Percentiles rank a stretch among this genome's conserved stretches.
phyloP scores from a whole-genome alignment of 2,329 filamentous ascomycete genomes.

The Colletotrichum australisinense region DNA sequence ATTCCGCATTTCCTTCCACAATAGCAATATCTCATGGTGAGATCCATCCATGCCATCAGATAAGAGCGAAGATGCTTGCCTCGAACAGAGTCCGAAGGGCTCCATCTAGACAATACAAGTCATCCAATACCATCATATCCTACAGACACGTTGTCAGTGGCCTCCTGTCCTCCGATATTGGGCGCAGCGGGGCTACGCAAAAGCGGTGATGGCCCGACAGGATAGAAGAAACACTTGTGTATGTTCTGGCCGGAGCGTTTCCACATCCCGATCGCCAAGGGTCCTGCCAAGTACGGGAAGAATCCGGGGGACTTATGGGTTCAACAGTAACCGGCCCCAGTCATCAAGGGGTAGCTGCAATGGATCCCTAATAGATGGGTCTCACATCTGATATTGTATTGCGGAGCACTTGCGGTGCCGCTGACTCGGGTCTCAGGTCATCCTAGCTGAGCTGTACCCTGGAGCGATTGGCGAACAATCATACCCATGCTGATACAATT shows the following conservation, averaged over 20 bases:
- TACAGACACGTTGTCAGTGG: conserved; percentile 11
- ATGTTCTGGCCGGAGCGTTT: background rate
- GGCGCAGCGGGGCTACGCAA: background rate
- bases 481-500: background rate
- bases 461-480: background rate
- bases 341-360: background rate
- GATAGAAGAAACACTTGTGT: background rate
- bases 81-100: background rate
- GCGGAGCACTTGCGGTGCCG: background rate
- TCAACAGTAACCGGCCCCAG: background rate
- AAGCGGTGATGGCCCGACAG: conserved; percentile 17
- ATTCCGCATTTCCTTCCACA: background rate
- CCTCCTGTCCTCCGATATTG: background rate
- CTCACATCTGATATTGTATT: background rate
- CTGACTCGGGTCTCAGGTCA: conserved; percentile 17
- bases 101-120: background rate
- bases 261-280: conserved; percentile 15
- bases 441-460: background rate
- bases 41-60: background rate
- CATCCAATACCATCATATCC: conserved; percentile 5
- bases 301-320: conserved; percentile 18
- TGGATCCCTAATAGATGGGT: background rate
- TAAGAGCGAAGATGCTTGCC: background rate
- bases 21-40: background rate
- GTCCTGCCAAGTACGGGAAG: conserved; percentile 8